A percentile compares a stretch with the other conserved stretches of the same genome.
These are phyloP conservation scores for Cordyceps pruinosa DNA, from an alignment of 2,329 filamentous ascomycete genomes.

Conservation along the genomic window DNA sequence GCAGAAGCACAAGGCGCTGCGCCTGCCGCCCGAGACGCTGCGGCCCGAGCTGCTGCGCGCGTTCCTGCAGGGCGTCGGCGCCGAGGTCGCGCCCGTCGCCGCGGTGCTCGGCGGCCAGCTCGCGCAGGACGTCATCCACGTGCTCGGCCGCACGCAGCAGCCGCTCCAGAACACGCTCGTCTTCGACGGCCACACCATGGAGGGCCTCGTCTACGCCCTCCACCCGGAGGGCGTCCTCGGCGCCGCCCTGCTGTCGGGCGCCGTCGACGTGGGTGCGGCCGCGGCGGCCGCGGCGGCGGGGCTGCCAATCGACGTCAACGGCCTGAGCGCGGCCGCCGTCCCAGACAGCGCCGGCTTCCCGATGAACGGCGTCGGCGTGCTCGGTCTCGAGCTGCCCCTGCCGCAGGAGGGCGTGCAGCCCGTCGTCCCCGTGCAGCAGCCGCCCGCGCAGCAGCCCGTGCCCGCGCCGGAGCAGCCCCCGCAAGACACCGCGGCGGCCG, in stretches of 20 bases:
- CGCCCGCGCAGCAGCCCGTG: not conserved
- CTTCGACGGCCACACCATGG: constrained; percentile 78
- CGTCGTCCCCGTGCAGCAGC: not conserved
- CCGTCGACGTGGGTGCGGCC: not conserved
- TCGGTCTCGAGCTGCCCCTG: not conserved
- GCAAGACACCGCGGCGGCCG: not conserved
- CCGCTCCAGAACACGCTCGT: constrained; percentile 92
- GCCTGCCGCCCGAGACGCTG: constrained; percentile 60
- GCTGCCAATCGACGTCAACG: constrained; percentile 5
- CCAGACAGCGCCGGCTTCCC: not conserved
- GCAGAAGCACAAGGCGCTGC: constrained; percentile 68
- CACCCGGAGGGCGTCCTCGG: constrained; percentile 60
- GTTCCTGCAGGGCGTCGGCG: constrained; percentile 80
- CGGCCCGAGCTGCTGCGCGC: constrained; percentile 66
- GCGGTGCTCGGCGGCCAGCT: constrained; percentile 86
- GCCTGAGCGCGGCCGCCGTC: not conserved
- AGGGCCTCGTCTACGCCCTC: constrained; percentile 73
- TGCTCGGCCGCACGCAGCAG: constrained; percentile 83
- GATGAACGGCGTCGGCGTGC: not conserved
- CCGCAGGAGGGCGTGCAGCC: not conserved
- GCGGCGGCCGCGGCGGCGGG: not conserved
- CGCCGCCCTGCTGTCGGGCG: constrained; percentile 34
- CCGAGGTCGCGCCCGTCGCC: constrained; percentile 78
- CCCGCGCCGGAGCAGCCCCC: not conserved
- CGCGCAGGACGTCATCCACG: constrained; percentile 95